Conservation (phyloP, 352 stramenopile genomes). For the Globisporangium radiosum region DNA sequence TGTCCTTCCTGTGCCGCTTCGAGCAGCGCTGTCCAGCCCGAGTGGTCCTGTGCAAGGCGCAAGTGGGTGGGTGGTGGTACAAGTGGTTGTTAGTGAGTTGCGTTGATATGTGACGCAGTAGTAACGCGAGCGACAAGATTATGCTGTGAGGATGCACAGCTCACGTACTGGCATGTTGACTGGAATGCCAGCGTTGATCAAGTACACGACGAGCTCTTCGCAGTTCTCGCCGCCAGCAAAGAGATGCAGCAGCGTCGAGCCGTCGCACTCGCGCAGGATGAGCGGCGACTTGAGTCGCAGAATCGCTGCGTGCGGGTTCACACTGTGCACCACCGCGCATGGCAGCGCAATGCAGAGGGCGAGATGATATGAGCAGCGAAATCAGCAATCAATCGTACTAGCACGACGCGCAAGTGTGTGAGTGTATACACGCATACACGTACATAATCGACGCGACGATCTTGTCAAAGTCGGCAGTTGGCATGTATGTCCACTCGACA, state of each 20-base stretch:
- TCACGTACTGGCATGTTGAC: conserved; percentile 24
- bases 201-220: conserved; percentile 30
- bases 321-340: background rate
- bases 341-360: background rate
- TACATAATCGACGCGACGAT: conserved; percentile 16
- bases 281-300: conserved; percentile 4
- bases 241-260: conserved; percentile 16
- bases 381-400: too few species aligned
- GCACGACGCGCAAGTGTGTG: too few species aligned
- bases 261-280: conserved; percentile 12
- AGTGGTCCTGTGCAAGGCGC: conserved; percentile 16
- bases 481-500: conserved; percentile 8
- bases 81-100: background rate
- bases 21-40: conserved; percentile 53
- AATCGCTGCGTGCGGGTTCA: conserved; percentile 12
- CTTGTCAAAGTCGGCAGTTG: conserved; percentile 13
- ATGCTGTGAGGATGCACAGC: background rate
- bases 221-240: conserved; percentile 15
- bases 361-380: background rate
- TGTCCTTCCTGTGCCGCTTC: conserved; percentile 56
- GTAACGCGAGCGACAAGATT: background rate
- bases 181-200: conserved; percentile 33
- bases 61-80: background rate
- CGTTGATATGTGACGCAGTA: too few species aligned
- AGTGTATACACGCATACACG: background rate